A percentile compares a stretch with the other conserved stretches of the same genome.
Conservation (phyloP, 2,329 filamentous ascomycete genomes). For the Neoarthrinium moseri region DNA sequence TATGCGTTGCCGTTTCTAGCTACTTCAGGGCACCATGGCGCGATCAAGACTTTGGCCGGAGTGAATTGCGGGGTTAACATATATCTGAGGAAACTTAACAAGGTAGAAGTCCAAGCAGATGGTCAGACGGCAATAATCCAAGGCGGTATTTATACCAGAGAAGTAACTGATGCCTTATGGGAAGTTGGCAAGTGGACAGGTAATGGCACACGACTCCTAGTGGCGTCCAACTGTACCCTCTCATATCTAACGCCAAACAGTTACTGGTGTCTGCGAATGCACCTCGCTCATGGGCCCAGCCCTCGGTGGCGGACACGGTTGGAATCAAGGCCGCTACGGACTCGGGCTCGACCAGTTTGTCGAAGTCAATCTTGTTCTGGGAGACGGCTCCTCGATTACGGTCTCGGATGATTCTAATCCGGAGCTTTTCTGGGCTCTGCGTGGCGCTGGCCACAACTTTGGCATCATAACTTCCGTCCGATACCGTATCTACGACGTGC, state of each 20-base stretch:
- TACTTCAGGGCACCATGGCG: constrained; percentile 51
- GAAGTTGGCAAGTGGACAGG: constrained; percentile 48
- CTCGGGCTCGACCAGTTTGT: constrained; percentile 39
- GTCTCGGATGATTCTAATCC: constrained; percentile 27
- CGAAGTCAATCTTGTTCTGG: constrained; percentile 37
- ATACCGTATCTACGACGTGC: constrained; percentile 6
- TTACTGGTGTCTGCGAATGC: constrained; percentile 52
- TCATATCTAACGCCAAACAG: too few species aligned
- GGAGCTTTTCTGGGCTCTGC: constrained; percentile 56
- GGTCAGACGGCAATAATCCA: constrained; percentile 45
- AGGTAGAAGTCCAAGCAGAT: constrained; percentile 38
- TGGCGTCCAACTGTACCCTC: neutral
- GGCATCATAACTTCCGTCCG: constrained; percentile 9
- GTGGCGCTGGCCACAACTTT: constrained; percentile 30
- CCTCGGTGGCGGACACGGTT: constrained; percentile 44
- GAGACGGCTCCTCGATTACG: constrained; percentile 33
- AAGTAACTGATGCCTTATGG: constrained; percentile 48
- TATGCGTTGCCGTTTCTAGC: constrained; percentile 49
- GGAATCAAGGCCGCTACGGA: constrained; percentile 39
- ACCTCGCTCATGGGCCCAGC: constrained; percentile 43
- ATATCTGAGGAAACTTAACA: constrained; percentile 41
- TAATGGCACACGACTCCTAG: constrained; percentile 18
- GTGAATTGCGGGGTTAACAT: constrained; percentile 52
- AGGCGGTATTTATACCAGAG: constrained; percentile 45
- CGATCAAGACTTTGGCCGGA: constrained; percentile 44